Evolutionary conservation across 2,329 filamentous ascomycete genomes (phyloP), one percentile per base, ranked within the genome.

Genomic region (Simplicillium aogashimaense): DNA sequence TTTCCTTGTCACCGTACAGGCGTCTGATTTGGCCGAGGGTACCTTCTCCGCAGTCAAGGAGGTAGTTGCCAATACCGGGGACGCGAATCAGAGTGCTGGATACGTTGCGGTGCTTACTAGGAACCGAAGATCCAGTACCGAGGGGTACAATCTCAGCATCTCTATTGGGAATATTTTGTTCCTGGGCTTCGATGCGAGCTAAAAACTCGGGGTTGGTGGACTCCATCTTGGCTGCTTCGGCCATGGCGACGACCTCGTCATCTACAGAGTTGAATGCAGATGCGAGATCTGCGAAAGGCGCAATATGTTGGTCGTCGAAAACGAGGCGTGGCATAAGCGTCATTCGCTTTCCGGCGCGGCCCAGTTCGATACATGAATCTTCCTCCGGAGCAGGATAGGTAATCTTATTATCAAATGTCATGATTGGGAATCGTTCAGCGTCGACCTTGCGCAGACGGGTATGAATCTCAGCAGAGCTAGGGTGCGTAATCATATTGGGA

Each of bases 61-160:
- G 68, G 54, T 95, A 94, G 56, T 77, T 88, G n/a, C 92, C 92
- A 50, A 80, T 75, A 4, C 81, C 84, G 7, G 92, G 92, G 3
- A 95, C 81, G 12, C 85, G 76, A 35, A 98, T 64, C 4, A 98
- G 69, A 1, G 89, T 95, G 2, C 81, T 80, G 10, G 90, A 95
- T 15, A 98, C 92, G 57, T 97, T 98, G 51, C 92, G 84, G 59
- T 95, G 92, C 57, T 94, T 94, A 29, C 87, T 94, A 2, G 92
- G 92, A 13, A 84, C 58, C 1, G 90, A 85, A 3, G 90, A 97
- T 8, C 92, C 92, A 3, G 92, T 98, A 6, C 92, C 92, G 1
- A 98, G 74, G 1, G 88, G 78, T 31, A 89, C 82, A 37, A 98
- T 77, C 58, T 95, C 88, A 1, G 82, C 78, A 51, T 95, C 81